These are phyloP conservation scores for Xeromyces bisporus DNA, from an alignment of 495 filamentous ascomycete species.

Conservation along the genomic window DNA sequence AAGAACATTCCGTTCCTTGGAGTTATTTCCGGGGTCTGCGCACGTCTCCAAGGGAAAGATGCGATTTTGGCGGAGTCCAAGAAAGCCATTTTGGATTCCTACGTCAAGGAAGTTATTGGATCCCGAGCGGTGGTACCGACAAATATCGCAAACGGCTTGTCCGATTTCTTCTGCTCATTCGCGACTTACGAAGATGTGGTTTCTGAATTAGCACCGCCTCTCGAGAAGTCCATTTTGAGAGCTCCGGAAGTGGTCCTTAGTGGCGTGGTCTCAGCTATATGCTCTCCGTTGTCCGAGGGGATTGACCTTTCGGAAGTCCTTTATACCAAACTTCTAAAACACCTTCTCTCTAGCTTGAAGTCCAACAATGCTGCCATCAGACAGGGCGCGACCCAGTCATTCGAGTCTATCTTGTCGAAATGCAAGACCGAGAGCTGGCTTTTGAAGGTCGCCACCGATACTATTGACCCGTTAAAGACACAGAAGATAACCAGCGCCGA, in stretches of 20 bases:
- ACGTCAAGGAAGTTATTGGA: conserved; percentile 66
- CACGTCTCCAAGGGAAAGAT: conserved; percentile 42
- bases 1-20: conserved; percentile 66
- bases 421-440: conserved; percentile 40
- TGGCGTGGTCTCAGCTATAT: conserved; percentile 52
- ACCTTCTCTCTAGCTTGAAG: conserved; percentile 71
- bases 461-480: conserved; percentile 58
- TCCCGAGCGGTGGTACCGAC: conserved; percentile 52
- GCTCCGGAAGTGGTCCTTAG: conserved; percentile 78
- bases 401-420: conserved; percentile 41
- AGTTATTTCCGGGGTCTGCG: conserved; percentile 69
- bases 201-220: conserved; percentile 55
- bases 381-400: conserved; percentile 54
- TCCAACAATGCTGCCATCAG: conserved; percentile 68
- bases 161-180: conserved; percentile 71
- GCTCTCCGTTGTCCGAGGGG: conserved; percentile 44
- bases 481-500: conserved; percentile 68
- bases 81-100: conserved; percentile 59
- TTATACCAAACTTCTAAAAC: conserved; percentile 56
- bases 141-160: conserved; percentile 55
- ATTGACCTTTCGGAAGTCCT: conserved; percentile 66
- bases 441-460: conserved; percentile 53
- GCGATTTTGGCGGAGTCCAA: conserved; percentile 45
- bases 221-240: conserved; percentile 78
- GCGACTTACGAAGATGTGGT: conserved; percentile 57